Evolutionary conservation across 352 stramenopile species (phyloP).

Genomic region (Globisporangium canariense): DNA sequence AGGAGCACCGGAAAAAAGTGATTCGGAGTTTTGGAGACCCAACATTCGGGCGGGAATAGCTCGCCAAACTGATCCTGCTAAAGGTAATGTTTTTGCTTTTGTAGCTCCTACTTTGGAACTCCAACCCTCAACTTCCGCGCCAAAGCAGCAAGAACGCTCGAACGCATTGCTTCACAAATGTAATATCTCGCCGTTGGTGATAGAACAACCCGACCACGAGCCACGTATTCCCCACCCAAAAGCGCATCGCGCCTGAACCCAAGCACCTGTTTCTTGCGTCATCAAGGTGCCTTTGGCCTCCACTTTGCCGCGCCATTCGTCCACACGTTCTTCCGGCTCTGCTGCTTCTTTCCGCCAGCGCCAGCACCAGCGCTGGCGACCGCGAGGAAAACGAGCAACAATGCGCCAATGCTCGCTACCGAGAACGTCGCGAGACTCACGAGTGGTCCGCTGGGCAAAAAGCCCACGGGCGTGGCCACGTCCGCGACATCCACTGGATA

Average conservation of each 20-base stretch:
- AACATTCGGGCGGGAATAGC: background rate
- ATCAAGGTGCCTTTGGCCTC: constrained; percentile 4
- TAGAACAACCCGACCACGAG: too few relatives aligned
- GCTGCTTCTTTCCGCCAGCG: constrained; percentile 8
- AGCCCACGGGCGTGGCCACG: constrained; percentile 40
- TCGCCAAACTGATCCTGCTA: background rate
- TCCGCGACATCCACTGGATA: constrained; percentile 21
- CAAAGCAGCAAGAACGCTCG: too few relatives aligned
- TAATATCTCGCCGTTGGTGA: too few relatives aligned
- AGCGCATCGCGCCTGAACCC: background rate
- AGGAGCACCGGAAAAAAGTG: background rate
- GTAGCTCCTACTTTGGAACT: too few relatives aligned
- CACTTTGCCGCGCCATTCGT: background rate
- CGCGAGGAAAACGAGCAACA: constrained; percentile 38
- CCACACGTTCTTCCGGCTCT: background rate
- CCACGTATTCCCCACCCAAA: background rate
- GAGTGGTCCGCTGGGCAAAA: constrained; percentile 31
- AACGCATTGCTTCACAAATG: too few relatives aligned
- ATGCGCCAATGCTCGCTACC: constrained; percentile 31
- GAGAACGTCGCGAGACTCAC: constrained; percentile 48
- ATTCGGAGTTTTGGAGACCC: background rate
- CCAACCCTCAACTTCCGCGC: too few relatives aligned
- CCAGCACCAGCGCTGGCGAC: background rate
- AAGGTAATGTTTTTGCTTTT: background rate
- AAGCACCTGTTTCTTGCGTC: background rate